Conservation (phyloP, 2,329 filamentous ascomycete species). For the Microsporum audouinii region DNA sequence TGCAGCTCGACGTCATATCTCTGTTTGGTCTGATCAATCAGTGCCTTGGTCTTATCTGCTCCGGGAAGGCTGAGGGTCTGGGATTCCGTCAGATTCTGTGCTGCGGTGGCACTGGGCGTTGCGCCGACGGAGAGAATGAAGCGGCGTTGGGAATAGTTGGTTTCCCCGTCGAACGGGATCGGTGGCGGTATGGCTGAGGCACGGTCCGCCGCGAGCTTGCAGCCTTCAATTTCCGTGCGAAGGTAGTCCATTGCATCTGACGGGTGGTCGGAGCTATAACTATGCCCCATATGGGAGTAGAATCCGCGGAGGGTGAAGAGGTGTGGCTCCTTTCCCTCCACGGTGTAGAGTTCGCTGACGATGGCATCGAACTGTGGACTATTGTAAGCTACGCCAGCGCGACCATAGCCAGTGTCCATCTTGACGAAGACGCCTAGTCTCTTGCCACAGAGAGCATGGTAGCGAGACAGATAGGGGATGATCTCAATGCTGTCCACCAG, state of each 20-base stretch:
- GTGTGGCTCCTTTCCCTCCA: slow-evolving; percentile 16
- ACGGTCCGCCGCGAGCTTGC: slow-evolving; percentile 20
- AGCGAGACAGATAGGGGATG: slow-evolving; percentile 39
- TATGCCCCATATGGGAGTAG: slow-evolving; percentile 61
- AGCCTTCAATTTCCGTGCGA: slow-evolving; percentile 46
- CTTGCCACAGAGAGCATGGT: slow-evolving; percentile 34
- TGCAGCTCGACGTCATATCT: slow-evolving; percentile 51
- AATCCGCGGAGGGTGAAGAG: slow-evolving; percentile 46
- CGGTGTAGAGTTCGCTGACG: slow-evolving; percentile 16
- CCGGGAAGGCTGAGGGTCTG: slow-evolving; percentile 13
- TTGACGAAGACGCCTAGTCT: slow-evolving; percentile 53
- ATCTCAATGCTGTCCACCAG: slow-evolving; percentile 58
- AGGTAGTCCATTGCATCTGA: slow-evolving; percentile 49
- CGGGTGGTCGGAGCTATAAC: slow-evolving; percentile 48
- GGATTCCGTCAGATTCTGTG: slow-evolving; percentile 45
- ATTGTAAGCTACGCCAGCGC: slow-evolving; percentile 51
- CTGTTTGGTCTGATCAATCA: slow-evolving; percentile 10
- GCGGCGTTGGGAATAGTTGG: slow-evolving; percentile 16
- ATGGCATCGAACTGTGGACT: slow-evolving; percentile 27
- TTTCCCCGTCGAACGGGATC: background rate
- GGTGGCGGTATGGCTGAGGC: slow-evolving; percentile 7
- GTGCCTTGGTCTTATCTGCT: slow-evolving; percentile 9
- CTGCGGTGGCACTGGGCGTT: slow-evolving; percentile 58
- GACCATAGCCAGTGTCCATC: slow-evolving; percentile 58
- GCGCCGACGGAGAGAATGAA: slow-evolving; percentile 58